Evolutionary conservation across 768 basidiomycete species (phyloP).

Genomic region (Melanogaster broomeanus): DNA sequence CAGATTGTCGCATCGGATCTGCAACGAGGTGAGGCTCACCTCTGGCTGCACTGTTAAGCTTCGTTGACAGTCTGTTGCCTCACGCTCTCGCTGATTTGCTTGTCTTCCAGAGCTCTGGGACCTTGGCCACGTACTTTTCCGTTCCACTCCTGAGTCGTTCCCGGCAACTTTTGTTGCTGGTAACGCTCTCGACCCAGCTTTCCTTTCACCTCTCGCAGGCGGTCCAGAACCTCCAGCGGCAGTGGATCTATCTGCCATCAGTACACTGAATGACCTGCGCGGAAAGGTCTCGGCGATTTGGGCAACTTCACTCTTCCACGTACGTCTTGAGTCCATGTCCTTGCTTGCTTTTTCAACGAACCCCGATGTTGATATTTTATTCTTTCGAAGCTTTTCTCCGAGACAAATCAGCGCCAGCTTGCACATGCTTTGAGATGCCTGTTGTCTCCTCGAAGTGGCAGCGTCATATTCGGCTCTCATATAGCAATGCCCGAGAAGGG

Average conservation of each 20-base stretch:
- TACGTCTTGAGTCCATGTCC: constrained; percentile 6
- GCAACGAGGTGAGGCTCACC: constrained; percentile 28
- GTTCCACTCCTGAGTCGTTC: constrained; percentile 49
- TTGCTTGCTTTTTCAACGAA: constrained; percentile 26
- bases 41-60: not conserved
- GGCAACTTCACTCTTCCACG: constrained; percentile 48
- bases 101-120: constrained; percentile 56
- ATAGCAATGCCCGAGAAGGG: constrained; percentile 15
- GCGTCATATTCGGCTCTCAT: constrained; percentile 34
- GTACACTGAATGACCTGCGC: constrained; percentile 45
- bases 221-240: constrained; percentile 15
- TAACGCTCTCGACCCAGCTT: constrained; percentile 48
- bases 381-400: constrained; percentile 27
- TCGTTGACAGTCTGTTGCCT: not conserved
- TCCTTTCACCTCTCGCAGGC: constrained; percentile 36
- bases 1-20: constrained; percentile 43
- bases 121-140: constrained; percentile 62
- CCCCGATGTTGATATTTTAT: constrained; percentile 32
- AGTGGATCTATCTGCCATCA: constrained; percentile 33
- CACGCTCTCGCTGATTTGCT: not conserved
- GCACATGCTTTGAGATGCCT: constrained; percentile 27
- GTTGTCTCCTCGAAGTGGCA: constrained; percentile 28
- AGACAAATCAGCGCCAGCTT: constrained; percentile 23
- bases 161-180: constrained; percentile 58
- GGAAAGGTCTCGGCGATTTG: constrained; percentile 52